Evolutionary conservation across 768 basidiomycete genomes (phyloP), one percentile per base, ranked within the genome.

Genomic region (Psilocybe cyanescens): DNA sequence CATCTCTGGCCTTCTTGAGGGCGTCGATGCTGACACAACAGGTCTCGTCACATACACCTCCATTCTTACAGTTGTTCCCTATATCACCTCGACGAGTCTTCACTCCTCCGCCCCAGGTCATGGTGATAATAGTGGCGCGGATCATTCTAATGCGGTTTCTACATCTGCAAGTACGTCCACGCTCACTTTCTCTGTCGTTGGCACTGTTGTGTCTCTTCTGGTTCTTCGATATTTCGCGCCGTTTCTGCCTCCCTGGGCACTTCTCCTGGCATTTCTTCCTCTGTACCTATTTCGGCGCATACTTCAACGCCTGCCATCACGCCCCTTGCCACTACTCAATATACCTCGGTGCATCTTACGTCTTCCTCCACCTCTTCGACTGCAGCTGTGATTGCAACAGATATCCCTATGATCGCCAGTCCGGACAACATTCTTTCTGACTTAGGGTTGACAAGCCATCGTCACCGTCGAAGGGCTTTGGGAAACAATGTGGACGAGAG

Each of bases 351-450:
- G 24, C 24, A 24, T 24, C 24, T 14, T 33, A 14, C 4, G n/a
- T 11, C 28, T 31, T 16, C n/a, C 4, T 1, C 33, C 8, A 37
- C 33, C 4, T 35, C 56, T 3, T 19, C 45, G 2, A 37, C 14
- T 17, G 44, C 30, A 7, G 28, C 30, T 47, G 14, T 47, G 9
- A 5, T 29, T 29, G 7, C 46, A 8, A 14, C 46, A 4, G 63
- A 70, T 50, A 53, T 58, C 31, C 71, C 71, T 16, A 62, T 72
- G 45, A 59, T 72, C 28, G 51, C 73, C 14, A 67, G 68, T 28
- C 59, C 73, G 14, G 67, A 72, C 30, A 55, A 64, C 14, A 63
- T 75, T 17, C 57, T 72, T 16, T 47, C 59, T 12, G 33, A 48
- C 4, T 59, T 72, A n/a, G 69, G 69, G 29, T 57, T 73, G 35